phyloP scores from a whole-genome alignment of 75 land plant genomes.

The Cunninghamia lanceolata region DNA sequence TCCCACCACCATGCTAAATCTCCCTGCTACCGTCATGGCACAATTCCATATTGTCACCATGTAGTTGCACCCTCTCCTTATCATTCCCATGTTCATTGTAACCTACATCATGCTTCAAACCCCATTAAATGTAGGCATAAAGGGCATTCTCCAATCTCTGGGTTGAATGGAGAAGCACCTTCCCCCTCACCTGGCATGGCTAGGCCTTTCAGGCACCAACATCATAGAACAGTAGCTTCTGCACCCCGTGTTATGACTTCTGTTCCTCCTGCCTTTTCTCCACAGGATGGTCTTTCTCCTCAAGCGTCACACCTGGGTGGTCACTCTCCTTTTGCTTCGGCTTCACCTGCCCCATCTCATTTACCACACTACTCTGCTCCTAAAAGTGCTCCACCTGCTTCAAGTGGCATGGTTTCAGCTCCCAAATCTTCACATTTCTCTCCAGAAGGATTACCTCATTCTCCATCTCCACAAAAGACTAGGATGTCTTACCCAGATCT shows the following conservation, averaged over 20 bases:
- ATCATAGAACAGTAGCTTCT: constrained; percentile 28
- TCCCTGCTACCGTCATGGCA: not conserved
- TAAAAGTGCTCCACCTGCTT: not conserved
- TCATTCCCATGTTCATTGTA: constrained; percentile 13
- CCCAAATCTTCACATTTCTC: not conserved
- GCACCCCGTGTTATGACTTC: constrained; percentile 13
- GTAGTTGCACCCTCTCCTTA: constrained; percentile 8
- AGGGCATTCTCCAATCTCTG: not conserved
- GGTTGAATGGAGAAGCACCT: constrained; percentile 7
- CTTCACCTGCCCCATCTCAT: not conserved
- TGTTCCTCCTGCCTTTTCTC: not conserved
- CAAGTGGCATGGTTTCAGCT: not conserved
- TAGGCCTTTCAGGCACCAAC: not conserved
- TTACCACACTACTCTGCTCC: not conserved
- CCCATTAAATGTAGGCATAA: constrained; percentile 2
- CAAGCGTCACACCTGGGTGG: constrained; percentile 11
- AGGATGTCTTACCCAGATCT: constrained; percentile 3
- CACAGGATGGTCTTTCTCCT: constrained; percentile 17
- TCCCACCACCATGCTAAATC: constrained; percentile 23
- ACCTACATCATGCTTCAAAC: constrained; percentile 9
- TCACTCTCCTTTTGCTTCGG: not conserved
- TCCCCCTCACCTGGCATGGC: constrained; percentile 10
- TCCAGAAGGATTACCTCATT: not conserved
- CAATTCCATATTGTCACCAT: not conserved
- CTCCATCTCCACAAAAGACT: constrained; percentile 1